Conservation (phyloP, 129 eudicot genomes). For the Tanacetum coccineum region DNA sequence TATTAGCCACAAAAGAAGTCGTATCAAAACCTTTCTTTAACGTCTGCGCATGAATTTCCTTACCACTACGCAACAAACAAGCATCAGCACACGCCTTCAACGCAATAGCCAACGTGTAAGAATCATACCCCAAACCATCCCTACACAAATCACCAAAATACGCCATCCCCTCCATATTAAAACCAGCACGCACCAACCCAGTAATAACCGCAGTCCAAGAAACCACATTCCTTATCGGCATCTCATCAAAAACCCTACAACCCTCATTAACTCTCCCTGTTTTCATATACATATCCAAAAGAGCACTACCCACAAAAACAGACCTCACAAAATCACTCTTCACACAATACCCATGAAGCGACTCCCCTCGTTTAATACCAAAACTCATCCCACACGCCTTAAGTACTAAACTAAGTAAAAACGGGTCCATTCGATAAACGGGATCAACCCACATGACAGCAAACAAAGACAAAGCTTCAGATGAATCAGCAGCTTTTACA, state of each 20-base stretch:
- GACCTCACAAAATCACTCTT: conserved; percentile 63
- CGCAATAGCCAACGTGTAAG: conserved; percentile 74
- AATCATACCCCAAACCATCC: conserved; percentile 47
- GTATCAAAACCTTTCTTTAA: conserved; percentile 64
- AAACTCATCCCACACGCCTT: conserved; percentile 68
- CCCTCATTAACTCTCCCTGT: conserved; percentile 49
- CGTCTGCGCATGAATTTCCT: conserved; percentile 70
- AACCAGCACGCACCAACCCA: conserved; percentile 79
- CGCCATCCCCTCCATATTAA: conserved; percentile 45
- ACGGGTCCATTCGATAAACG: conserved; percentile 50
- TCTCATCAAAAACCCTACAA: conserved; percentile 68
- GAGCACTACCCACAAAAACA: conserved; percentile 86
- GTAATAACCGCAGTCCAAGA: conserved; percentile 94
- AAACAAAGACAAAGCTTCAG: conserved; percentile 69
- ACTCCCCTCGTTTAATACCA: conserved; percentile 43
- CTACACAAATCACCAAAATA: conserved; percentile 58
- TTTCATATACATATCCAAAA: conserved; percentile 84
- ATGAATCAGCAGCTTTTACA: conserved; percentile 46
- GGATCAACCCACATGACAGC: conserved; percentile 54
- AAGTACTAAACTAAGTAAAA: conserved; percentile 60
- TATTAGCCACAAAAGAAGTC: conserved; percentile 64
- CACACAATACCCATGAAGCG: conserved; percentile 63
- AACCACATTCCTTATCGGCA: conserved; percentile 82
- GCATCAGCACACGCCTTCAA: conserved; percentile 83
- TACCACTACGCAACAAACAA: conserved; percentile 54